Conservation (phyloP, 2,329 filamentous ascomycete genomes). For the Boeremia exigua region DNA sequence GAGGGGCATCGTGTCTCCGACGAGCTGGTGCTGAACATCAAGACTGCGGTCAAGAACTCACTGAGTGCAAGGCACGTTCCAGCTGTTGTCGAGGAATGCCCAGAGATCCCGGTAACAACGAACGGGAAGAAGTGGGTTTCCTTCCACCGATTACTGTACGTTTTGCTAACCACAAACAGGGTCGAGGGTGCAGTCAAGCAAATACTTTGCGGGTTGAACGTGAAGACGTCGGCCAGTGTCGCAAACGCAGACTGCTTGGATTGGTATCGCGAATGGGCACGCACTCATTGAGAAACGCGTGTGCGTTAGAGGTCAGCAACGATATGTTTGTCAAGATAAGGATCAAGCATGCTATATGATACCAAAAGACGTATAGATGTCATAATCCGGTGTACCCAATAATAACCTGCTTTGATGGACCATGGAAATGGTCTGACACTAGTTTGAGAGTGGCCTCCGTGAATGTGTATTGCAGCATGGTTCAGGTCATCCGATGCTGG, state of each 20-base stretch:
- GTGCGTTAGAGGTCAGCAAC: not conserved
- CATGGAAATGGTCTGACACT: too few relatives aligned
- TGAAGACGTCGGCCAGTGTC: conserved; percentile 92
- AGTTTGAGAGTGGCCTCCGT: too few relatives aligned
- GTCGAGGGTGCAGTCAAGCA: conserved; percentile 97
- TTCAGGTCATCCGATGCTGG: too few relatives aligned
- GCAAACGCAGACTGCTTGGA: conserved; percentile 86
- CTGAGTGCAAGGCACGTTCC: conserved; percentile 91
- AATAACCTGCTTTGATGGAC: too few relatives aligned
- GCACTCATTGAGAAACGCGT: conserved; percentile 23
- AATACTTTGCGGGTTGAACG: conserved; percentile 83
- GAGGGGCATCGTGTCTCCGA: conserved; percentile 63
- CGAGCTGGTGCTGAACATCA: conserved; percentile 69
- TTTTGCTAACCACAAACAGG: conserved; percentile 51
- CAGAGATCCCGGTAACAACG: conserved; percentile 86
- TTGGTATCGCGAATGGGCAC: conserved; percentile 81
- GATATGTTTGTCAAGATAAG: too few relatives aligned
- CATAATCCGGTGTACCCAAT: too few relatives aligned
- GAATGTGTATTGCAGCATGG: too few relatives aligned
- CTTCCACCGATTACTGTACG: not conserved
- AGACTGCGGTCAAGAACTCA: conserved; percentile 72
- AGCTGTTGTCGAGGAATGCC: conserved; percentile 78
- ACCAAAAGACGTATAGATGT: too few relatives aligned
- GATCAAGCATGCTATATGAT: too few relatives aligned
- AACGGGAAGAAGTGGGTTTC: conserved; percentile 89